Conservation (phyloP, 176 grass and related monocot species). For the Aegilops sharonensis region DNA sequence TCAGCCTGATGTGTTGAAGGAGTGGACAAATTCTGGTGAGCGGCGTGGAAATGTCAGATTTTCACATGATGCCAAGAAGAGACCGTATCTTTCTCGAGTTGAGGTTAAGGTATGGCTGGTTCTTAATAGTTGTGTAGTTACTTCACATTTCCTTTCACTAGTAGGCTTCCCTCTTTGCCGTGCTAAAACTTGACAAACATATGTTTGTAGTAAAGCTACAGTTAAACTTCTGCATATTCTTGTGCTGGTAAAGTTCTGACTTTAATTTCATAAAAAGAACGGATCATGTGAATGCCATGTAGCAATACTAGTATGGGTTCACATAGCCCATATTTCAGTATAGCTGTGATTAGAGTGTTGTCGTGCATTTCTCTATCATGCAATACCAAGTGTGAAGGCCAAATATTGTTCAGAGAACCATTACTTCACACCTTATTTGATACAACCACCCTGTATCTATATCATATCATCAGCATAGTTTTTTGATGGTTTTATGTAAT, state of each 20-base stretch:
- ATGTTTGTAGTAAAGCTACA: slow-evolving; percentile 19
- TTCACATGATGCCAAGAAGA: slow-evolving; percentile 82
- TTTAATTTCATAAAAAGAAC: slow-evolving; percentile 7
- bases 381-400: background rate
- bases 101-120: slow-evolving; percentile 80
- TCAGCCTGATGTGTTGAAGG: slow-evolving; percentile 69
- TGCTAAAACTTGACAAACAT: slow-evolving; percentile 16
- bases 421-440: slow-evolving; percentile 2
- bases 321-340: background rate
- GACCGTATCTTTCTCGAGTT: slow-evolving; percentile 93
- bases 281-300: background rate
- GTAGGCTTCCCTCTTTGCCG: background rate
- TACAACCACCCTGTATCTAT: background rate
- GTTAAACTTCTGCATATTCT: background rate
- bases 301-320: slow-evolving; percentile 13
- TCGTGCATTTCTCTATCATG: background rate
- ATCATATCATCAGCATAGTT: background rate
- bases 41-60: slow-evolving; percentile 78
- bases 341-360: background rate
- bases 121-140: slow-evolving; percentile 7
- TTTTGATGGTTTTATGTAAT: background rate
- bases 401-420: slow-evolving; percentile 19
- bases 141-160: slow-evolving; percentile 13
- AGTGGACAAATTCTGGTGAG: slow-evolving; percentile 94
- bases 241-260: slow-evolving; percentile 1